A percentile compares a stretch with the other conserved stretches of the same genome.
Evolutionary conservation across 2,329 filamentous ascomycete species (phyloP).

Genomic region (Fusarium fracticaudum): DNA sequence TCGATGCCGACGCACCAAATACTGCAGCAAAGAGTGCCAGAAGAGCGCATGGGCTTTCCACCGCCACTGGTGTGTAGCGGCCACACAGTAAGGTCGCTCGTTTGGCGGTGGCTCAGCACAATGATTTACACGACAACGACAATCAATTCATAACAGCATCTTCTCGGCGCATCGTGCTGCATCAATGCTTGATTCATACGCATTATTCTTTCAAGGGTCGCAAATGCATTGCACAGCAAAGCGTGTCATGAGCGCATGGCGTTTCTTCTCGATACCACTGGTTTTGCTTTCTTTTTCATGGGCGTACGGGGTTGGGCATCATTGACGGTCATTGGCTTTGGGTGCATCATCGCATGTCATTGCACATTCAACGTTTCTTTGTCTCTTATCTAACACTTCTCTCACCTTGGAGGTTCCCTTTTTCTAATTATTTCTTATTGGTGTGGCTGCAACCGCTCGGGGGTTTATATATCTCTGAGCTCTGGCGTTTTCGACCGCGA

Average conservation of each 20-base stretch:
- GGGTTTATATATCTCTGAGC: not conserved
- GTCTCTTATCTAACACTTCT: constrained; percentile 22
- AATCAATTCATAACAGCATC: constrained; percentile 36
- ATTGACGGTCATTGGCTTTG: constrained; percentile 39
- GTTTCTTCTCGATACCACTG: constrained; percentile 58
- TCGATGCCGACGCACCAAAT: constrained; percentile 94
- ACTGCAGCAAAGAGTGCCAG: constrained; percentile 99
- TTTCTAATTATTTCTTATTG: constrained; percentile 39
- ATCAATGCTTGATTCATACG: constrained; percentile 46
- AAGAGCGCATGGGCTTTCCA: constrained; percentile 99
- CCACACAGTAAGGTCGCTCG: constrained; percentile 57
- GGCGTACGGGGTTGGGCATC: constrained; percentile 43
- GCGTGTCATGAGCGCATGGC: constrained; percentile 53
- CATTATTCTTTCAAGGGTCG: constrained; percentile 44
- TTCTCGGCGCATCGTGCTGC: constrained; percentile 39
- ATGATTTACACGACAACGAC: constrained; percentile 32
- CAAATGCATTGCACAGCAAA: constrained; percentile 54
- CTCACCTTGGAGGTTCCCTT: constrained; percentile 30
- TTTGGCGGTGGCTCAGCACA: not conserved
- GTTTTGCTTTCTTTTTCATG: constrained; percentile 43
- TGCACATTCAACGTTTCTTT: constrained; percentile 29
- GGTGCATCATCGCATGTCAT: constrained; percentile 38
- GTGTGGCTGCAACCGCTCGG: constrained; percentile 11
- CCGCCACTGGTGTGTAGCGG: constrained; percentile 94
- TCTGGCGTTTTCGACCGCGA: not conserved